Conservation (phyloP, 2,329 filamentous ascomycete genomes). For the Leptographium radiaticola region DNA sequence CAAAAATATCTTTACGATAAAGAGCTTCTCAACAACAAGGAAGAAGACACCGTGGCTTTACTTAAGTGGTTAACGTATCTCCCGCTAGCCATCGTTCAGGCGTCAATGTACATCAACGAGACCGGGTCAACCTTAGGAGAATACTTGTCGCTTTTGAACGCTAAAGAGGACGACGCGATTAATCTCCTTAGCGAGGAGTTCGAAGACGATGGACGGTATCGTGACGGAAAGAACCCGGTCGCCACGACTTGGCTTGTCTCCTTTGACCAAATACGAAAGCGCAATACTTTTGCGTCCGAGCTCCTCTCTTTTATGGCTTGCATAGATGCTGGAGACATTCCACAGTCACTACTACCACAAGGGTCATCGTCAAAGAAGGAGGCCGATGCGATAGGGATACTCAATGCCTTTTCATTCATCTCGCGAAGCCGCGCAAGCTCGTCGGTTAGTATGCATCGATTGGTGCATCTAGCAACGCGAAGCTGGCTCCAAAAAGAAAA, state of each 20-base stretch:
- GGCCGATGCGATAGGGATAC: constrained; percentile 14
- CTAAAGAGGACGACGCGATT: constrained; percentile 2
- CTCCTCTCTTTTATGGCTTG: constrained; percentile 19
- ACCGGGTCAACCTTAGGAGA: neutral
- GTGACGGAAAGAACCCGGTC: constrained; percentile 5
- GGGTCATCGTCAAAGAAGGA: constrained; percentile 6
- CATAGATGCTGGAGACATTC: constrained; percentile 18
- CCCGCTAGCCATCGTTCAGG: constrained; percentile 10
- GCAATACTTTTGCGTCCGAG: constrained; percentile 14
- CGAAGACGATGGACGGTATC: constrained; percentile 4
- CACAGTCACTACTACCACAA: constrained; percentile 13
- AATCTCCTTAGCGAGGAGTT: constrained; percentile 10
- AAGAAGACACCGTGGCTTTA: neutral
- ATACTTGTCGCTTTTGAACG: constrained; percentile 6
- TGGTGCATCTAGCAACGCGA: constrained; percentile 18
- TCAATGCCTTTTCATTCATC: constrained; percentile 21
- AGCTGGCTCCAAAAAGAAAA: constrained; percentile 14
- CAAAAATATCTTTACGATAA: constrained; percentile 6
- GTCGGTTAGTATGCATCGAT: constrained; percentile 16
- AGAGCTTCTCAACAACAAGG: constrained; percentile 1
- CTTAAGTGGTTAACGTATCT: constrained; percentile 3
- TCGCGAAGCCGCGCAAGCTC: constrained; percentile 10
- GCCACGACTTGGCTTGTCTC: constrained; percentile 11
- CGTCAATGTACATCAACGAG: constrained; percentile 6
- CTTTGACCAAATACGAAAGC: constrained; percentile 6